These are phyloP conservation scores for Aspergillus persii DNA, from an alignment of 2,329 filamentous ascomycete genomes.

Conservation along the genomic window DNA sequence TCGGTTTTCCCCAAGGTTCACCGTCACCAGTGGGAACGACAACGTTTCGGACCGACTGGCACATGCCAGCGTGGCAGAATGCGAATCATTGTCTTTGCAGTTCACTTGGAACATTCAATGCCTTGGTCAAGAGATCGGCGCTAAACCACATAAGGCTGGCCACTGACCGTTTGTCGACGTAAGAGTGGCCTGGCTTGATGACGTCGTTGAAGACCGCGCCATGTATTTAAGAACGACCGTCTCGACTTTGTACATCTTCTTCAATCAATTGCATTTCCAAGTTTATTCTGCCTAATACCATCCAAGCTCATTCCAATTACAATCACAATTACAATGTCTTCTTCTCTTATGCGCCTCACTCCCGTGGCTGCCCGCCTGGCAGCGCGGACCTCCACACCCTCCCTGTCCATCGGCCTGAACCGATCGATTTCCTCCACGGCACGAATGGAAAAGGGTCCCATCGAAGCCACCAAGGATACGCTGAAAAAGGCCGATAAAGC, in stretches of 20 bases:
- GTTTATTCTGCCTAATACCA: no score
- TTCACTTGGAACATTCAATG: neutral
- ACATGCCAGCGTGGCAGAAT: no score
- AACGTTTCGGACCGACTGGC: neutral
- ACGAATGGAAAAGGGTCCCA: constrained; percentile 49
- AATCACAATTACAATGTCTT: constrained; percentile 26
- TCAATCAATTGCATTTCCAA: no score
- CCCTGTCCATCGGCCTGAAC: constrained; percentile 16
- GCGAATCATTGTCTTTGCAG: neutral
- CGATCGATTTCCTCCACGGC: constrained; percentile 54
- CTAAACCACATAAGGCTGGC: constrained; percentile 9
- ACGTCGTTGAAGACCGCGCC: neutral
- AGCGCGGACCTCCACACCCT: constrained; percentile 9
- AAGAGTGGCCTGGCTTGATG: constrained; percentile 9
- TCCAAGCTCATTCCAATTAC: neutral
- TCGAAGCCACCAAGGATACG: constrained; percentile 58
- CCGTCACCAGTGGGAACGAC: neutral
- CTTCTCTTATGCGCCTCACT: constrained; percentile 35
- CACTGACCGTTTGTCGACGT: constrained; percentile 28
- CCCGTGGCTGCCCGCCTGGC: constrained; percentile 27
- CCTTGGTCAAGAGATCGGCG: neutral
- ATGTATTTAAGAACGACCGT: no score
- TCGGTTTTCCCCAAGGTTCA: no score
- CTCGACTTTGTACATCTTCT: no score
- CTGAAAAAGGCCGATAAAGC: constrained; percentile 57